Conservation (phyloP, 2,329 filamentous ascomycete genomes). For the Beauveria sp. region DNA sequence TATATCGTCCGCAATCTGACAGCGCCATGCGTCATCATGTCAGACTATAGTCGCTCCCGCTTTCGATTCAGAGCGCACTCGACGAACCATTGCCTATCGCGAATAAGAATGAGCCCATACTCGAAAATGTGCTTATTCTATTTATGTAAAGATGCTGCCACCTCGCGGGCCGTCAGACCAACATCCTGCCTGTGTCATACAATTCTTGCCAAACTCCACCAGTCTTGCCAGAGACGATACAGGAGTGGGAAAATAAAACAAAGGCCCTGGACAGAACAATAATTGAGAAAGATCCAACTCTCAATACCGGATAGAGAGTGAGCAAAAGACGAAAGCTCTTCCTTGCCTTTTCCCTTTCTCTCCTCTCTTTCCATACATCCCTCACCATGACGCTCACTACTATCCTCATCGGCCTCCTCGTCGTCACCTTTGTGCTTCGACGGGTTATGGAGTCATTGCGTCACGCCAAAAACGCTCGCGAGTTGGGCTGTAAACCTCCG, state of each 20-base stretch:
- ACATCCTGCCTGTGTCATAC: background rate
- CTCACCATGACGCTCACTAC: constrained; percentile 5
- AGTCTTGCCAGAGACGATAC: background rate
- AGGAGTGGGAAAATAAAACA: background rate
- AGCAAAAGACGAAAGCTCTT: background rate
- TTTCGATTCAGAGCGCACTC: background rate
- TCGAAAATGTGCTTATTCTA: background rate
- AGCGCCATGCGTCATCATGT: constrained; percentile 9
- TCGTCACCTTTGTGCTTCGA: constrained; percentile 8
- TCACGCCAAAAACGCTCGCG: constrained; percentile 9
- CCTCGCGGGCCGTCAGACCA: background rate
- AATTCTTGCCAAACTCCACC: background rate
- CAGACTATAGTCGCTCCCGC: constrained; percentile 10
- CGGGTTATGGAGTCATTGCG: constrained; percentile 1
- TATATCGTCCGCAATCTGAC: constrained; percentile 6
- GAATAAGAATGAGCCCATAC: constrained; percentile 3
- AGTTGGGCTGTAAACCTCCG: constrained; percentile 16
- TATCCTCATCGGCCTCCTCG: background rate
- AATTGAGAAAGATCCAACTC: background rate
- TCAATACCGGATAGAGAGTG: background rate
- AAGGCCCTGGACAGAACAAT: background rate
- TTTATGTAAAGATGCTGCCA: constrained; percentile 10
- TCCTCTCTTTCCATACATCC: background rate
- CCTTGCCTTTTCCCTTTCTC: background rate
- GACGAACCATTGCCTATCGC: constrained; percentile 7